phyloP scores from a whole-genome alignment of 2,329 filamentous ascomycete genomes.

The Chaetomium sp. region DNA sequence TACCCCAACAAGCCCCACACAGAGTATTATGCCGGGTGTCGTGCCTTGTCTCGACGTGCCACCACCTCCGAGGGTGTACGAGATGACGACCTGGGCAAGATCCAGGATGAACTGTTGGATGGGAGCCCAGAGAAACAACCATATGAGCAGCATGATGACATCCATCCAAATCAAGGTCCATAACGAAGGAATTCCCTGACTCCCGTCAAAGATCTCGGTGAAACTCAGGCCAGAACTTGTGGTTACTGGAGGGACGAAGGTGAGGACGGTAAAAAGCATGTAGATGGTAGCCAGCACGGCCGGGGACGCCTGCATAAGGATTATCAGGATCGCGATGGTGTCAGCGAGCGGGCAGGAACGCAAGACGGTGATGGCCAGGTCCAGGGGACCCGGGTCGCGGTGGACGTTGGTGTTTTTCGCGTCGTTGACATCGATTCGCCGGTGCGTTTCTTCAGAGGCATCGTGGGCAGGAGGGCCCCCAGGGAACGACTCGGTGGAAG shows the following conservation, averaged over 20 bases:
- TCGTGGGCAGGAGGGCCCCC: slow-evolving; percentile 29
- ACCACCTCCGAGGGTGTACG: slow-evolving; percentile 80
- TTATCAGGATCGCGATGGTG: slow-evolving; percentile 93
- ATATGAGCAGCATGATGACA: slow-evolving; percentile 72
- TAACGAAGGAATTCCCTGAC: slow-evolving; percentile 77
- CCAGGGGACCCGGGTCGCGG: slow-evolving; percentile 65
- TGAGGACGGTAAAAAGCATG: slow-evolving; percentile 85
- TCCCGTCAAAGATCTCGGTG: slow-evolving; percentile 85
- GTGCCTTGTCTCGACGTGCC: slow-evolving; percentile 62
- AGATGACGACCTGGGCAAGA: slow-evolving; percentile 87
- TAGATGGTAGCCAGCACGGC: slow-evolving; percentile 84
- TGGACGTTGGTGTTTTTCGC: slow-evolving; percentile 62
- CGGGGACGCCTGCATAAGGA: slow-evolving; percentile 86
- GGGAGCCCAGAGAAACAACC: slow-evolving; percentile 81
- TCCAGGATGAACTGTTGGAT: slow-evolving; percentile 85
- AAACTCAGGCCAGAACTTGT: slow-evolving; percentile 74
- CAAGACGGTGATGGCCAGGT: slow-evolving; percentile 78
- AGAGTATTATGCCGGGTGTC: slow-evolving; percentile 65
- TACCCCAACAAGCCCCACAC: slow-evolving; percentile 59
- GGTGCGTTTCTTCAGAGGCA: slow-evolving; percentile 41
- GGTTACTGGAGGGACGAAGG: slow-evolving; percentile 79
- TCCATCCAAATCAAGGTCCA: slow-evolving; percentile 82
- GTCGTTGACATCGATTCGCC: slow-evolving; percentile 64
- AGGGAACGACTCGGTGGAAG: slow-evolving; percentile 44
- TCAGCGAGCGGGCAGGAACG: slow-evolving; percentile 86